Percentiles rank a stretch among this genome's conserved stretches.
Conservation (phyloP, 345 rosid genomes). For the Tarenaya hassleriana region DNA sequence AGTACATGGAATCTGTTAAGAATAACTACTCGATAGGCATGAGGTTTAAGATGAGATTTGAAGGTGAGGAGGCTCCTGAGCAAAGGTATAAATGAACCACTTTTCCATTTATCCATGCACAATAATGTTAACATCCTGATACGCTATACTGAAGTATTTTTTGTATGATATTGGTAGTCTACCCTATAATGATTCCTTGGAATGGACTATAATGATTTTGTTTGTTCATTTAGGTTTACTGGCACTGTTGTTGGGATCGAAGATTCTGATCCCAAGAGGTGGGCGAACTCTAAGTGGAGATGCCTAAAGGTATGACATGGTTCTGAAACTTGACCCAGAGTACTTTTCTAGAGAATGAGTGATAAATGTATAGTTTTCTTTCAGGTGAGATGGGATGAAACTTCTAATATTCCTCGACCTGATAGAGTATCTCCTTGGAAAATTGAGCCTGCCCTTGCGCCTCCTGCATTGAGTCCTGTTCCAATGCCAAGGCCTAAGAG, state of each 20-base stretch:
- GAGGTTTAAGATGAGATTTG: slow-evolving; percentile 61
- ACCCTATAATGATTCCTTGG: too few relatives aligned
- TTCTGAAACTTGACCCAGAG: neutral
- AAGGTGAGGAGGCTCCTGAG: slow-evolving; percentile 69
- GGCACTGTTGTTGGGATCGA: slow-evolving; percentile 78
- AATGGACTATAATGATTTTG: slow-evolving; percentile 3
- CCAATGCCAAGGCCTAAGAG: slow-evolving; percentile 61
- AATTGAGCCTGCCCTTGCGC: slow-evolving; percentile 75
- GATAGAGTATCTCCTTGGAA: slow-evolving; percentile 91
- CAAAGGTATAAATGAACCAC: slow-evolving; percentile 42
- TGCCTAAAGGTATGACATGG: slow-evolving; percentile 53
- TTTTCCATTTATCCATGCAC: neutral
- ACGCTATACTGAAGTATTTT: neutral
- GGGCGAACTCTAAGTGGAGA: slow-evolving; percentile 79
- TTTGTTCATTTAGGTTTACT: slow-evolving; percentile 43
- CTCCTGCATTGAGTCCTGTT: slow-evolving; percentile 59
- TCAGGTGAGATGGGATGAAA: slow-evolving; percentile 90
- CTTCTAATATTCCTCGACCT: slow-evolving; percentile 58
- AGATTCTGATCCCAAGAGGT: slow-evolving; percentile 50
- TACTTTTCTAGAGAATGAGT: slow-evolving; percentile 5
- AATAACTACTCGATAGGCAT: slow-evolving; percentile 40
- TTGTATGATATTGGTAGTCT: neutral
- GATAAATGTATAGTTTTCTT: slow-evolving; percentile 18
- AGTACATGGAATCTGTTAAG: slow-evolving; percentile 45
- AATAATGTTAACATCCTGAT: neutral